Conservation (phyloP, 192 early-diverging fungal genomes). For the Gaertneriomyces sp. region DNA sequence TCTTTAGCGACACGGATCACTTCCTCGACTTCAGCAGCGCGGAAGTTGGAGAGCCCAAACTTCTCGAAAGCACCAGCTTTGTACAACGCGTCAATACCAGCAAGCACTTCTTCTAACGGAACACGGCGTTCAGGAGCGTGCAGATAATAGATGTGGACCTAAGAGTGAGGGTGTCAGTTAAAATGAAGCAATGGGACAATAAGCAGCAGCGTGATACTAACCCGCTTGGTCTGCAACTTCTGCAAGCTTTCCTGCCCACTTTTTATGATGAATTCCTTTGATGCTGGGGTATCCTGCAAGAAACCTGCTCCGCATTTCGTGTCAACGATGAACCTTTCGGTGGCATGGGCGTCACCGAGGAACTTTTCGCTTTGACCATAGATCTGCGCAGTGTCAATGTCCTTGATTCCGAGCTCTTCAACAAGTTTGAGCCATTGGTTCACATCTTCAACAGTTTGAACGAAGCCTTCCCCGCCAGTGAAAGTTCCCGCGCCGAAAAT, state of each 20-base stretch:
- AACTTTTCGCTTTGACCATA: slow-evolving; percentile 41
- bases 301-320: slow-evolving; percentile 33
- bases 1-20: slow-evolving; percentile 17
- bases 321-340: slow-evolving; percentile 28
- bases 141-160: slow-evolving; percentile 46
- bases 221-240: slow-evolving; percentile 27
- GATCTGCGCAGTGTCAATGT: slow-evolving; percentile 40
- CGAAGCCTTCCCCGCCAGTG: not conserved
- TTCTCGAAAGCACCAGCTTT: slow-evolving; percentile 32
- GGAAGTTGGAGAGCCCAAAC: slow-evolving; percentile 28
- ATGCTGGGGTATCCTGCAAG: slow-evolving; percentile 6
- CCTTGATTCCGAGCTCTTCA: slow-evolving; percentile 10
- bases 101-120: slow-evolving; percentile 38
- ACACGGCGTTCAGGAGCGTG: slow-evolving; percentile 39
- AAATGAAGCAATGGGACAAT: not conserved
- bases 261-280: slow-evolving; percentile 11
- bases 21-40: slow-evolving; percentile 22
- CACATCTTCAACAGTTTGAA: not conserved
- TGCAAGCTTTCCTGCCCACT: slow-evolving; percentile 24
- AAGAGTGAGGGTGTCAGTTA: not conserved
- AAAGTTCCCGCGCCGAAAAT: slow-evolving; percentile 7
- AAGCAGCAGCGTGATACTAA: not conserved
- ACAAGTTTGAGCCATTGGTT: not conserved
- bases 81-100: slow-evolving; percentile 44
- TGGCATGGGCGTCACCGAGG: slow-evolving; percentile 17